A percentile compares a stretch with the other conserved stretches of the same genome.
These are phyloP conservation scores for Vicia faba DNA, from an alignment of 306 rosid species.

Conservation along the genomic window DNA sequence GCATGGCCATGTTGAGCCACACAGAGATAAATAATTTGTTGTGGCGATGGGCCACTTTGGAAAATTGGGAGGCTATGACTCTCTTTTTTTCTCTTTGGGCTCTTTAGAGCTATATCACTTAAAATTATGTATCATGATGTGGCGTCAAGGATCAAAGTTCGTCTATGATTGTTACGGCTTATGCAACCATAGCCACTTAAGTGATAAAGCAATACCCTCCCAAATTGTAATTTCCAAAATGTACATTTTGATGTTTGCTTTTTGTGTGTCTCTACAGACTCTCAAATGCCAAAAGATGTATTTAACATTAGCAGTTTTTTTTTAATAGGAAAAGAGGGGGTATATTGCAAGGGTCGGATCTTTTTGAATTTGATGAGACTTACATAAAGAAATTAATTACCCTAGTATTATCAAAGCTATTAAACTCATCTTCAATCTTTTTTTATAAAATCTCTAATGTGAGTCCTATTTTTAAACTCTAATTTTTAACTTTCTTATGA, in stretches of 20 bases:
- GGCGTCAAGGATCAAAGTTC: constrained; percentile 28
- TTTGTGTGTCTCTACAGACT: background rate
- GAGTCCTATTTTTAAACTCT: no score
- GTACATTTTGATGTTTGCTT: constrained; percentile 2
- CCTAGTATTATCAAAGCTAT: no score
- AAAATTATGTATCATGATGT: background rate
- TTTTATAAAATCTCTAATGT: no score
- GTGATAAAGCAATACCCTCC: background rate
- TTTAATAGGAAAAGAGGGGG: no score
- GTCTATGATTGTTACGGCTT: background rate
- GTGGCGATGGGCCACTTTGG: background rate
- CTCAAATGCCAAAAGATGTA: background rate
- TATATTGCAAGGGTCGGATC: no score
- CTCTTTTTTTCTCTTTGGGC: constrained; percentile 10
- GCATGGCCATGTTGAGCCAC: constrained; percentile 36
- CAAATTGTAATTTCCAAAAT: constrained; percentile 24
- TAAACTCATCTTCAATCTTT: no score
- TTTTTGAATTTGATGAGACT: no score
- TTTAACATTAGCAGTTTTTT: background rate
- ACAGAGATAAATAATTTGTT: background rate
- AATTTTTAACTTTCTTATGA: no score
- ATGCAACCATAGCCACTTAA: constrained; percentile 26
- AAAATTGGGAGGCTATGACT: constrained; percentile 26
- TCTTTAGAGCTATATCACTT: constrained; percentile 15
- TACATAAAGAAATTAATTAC: no score